Base-by-base conservation (phyloP, 768 basidiomycete genomes). In the Zangia roseola region DNA sequence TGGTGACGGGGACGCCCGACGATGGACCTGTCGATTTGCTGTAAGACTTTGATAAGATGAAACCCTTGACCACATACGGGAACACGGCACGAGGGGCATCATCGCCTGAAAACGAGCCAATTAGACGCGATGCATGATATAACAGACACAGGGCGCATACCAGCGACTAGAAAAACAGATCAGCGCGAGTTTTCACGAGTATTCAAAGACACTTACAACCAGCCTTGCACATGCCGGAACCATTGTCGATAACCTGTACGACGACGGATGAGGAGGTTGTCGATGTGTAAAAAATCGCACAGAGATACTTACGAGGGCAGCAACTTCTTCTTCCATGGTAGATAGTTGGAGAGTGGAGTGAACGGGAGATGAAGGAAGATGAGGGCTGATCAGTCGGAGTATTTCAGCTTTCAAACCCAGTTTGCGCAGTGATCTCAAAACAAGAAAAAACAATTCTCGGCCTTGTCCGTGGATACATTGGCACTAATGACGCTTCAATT, bases 151-250 rank as follows among this genome's bases (percentile, higher is more conserved):
- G 12, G 42, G 21, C 47, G 56, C 47, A 63, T 76, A 83, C 83
- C 85, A 77, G 84, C 82, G 71, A 85, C 84, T 86, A 34, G 60
- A 49, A 36, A 56, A 44, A 40, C 39, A 19, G 47, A 40, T 60
- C 40, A 64, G 63, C 65, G 16, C 63, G 57, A 40, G 36, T 25
- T 28, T 20, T 21, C 31, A 19, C 33, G 14, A 28, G 33, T 42
- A 53, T 41, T 26, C 23, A 48, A 47, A 60, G 58, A 56, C 33
- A 86, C 88, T 62, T 70, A 91, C 90, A 93, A 75, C 97, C 95
- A 83, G 95, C 95, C 79, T 98, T 98, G 88, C 94, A 97, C 94
- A 97, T 98, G 74, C 94, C 95, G 67, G 94, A 97, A 67, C 91
- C 92, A 71, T 91, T 91, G 73, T 92, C 88, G 69, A 90, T 87